A percentile compares a stretch with the other conserved stretches of the same genome.
phyloP scores from a whole-genome alignment of 179 eudicot species.

The Corrigiola litoralis region DNA sequence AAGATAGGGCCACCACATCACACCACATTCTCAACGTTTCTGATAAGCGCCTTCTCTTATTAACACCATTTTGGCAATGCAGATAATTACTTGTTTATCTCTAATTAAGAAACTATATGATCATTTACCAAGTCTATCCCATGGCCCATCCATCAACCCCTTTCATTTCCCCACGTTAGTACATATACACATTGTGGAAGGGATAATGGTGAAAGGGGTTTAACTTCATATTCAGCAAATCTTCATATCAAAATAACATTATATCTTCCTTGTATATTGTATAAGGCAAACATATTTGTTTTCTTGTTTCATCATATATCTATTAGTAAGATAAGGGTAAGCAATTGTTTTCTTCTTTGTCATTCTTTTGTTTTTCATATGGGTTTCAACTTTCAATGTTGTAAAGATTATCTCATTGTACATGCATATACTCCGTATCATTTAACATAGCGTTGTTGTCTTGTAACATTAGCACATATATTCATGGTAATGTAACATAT shows the following conservation, averaged over 20 bases:
- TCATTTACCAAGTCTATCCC: slow-evolving; percentile 3
- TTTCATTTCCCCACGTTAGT: not conserved
- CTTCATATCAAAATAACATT: not conserved
- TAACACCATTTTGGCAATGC: not conserved
- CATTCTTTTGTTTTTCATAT: not conserved
- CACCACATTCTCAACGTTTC: not conserved
- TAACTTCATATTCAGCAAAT: not conserved
- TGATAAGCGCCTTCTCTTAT: slow-evolving; percentile 25
- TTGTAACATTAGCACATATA: not conserved
- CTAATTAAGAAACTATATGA: not conserved
- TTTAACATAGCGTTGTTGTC: not conserved
- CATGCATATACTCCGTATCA: not conserved
- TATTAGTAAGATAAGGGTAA: not conserved
- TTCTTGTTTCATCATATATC: not conserved
- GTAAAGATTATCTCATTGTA: not conserved
- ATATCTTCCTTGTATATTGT: not conserved
- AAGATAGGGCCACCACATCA: not conserved
- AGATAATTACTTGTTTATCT: not conserved
- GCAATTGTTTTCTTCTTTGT: not conserved
- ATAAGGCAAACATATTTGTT: not conserved
- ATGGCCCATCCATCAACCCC: slow-evolving; percentile 10
- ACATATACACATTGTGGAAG: not conserved
- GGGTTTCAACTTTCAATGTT: not conserved
- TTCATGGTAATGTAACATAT: not conserved
- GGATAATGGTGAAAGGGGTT: not conserved